Percentiles rank a stretch among this genome's conserved stretches.
Conservation (phyloP, 2,329 filamentous ascomycete genomes). For the Aspergillus candidus region DNA sequence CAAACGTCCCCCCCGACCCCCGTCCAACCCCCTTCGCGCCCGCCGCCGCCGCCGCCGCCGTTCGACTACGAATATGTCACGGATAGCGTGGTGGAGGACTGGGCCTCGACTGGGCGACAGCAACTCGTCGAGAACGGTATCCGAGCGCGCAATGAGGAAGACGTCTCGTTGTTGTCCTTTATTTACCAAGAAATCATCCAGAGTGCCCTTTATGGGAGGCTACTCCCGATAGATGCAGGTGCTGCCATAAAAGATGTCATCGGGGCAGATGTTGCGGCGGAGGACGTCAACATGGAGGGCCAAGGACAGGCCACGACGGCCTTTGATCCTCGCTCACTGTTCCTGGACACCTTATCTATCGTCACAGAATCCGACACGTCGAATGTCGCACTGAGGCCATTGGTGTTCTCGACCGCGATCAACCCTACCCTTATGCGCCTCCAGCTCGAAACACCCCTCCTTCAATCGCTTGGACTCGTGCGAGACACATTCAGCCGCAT, state of each 20-base stretch:
- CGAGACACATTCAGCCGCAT: constrained; percentile 77
- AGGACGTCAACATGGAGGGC: constrained; percentile 44
- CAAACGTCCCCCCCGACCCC: constrained; percentile 10
- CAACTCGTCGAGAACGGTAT: constrained; percentile 60
- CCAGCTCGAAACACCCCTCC: constrained; percentile 70
- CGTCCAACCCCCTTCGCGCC: constrained; percentile 14
- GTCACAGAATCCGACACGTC: constrained; percentile 65
- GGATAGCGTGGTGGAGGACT: constrained; percentile 59
- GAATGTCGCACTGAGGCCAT: constrained; percentile 55
- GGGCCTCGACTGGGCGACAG: constrained; percentile 62
- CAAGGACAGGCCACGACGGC: constrained; percentile 35
- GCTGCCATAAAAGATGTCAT: constrained; percentile 68
- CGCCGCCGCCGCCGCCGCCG: constrained; percentile 25
- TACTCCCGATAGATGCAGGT: constrained; percentile 65
- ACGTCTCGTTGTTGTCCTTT: constrained; percentile 61
- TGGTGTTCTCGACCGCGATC: constrained; percentile 68
- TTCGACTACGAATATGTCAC: constrained; percentile 75
- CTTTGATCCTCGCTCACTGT: constrained; percentile 62
- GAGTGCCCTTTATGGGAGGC: constrained; percentile 62
- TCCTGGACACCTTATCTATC: constrained; percentile 77
- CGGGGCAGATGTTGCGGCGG: constrained; percentile 46
- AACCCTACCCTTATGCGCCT: constrained; percentile 67
- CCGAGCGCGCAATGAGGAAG: constrained; percentile 60
- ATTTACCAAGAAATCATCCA: constrained; percentile 82
- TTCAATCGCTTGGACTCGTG: constrained; percentile 72